Evolutionary conservation across 202 grass and related monocot genomes (phyloP).

Genomic region (Schoenoplectus triqueter): DNA sequence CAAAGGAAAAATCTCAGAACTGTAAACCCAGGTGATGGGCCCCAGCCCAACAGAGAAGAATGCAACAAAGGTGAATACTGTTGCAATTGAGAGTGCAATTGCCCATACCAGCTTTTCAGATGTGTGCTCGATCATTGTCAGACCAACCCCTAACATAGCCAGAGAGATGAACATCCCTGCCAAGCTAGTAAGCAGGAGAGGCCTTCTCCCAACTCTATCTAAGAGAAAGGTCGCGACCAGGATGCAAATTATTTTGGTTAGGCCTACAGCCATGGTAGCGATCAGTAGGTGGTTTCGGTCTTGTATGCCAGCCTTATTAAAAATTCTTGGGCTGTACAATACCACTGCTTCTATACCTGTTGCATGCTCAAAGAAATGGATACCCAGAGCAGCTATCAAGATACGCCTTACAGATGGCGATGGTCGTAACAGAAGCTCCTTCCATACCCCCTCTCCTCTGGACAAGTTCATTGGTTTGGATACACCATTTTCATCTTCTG

Average conservation of each 20-base stretch:
- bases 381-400: slow-evolving; percentile 56
- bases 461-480: background rate
- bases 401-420: slow-evolving; percentile 6
- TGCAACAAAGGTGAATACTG: slow-evolving; percentile 61
- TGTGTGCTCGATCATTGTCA: slow-evolving; percentile 52
- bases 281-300: slow-evolving; percentile 43
- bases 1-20: slow-evolving; percentile 69
- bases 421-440: slow-evolving; percentile 28
- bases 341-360: slow-evolving; percentile 79
- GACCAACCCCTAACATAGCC: slow-evolving; percentile 49
- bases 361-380: slow-evolving; percentile 83
- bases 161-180: slow-evolving; percentile 59
- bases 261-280: slow-evolving; percentile 48
- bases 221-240: slow-evolving; percentile 53
- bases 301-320: slow-evolving; percentile 53
- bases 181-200: slow-evolving; percentile 51
- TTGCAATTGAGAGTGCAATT: slow-evolving; percentile 45
- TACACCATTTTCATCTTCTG: slow-evolving; percentile 8
- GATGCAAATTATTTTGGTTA: slow-evolving; percentile 61
- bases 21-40: slow-evolving; percentile 67
- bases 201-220: slow-evolving; percentile 58
- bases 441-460: slow-evolving; percentile 52
- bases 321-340: slow-evolving; percentile 74
- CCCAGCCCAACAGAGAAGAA: slow-evolving; percentile 67
- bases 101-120: slow-evolving; percentile 49